phyloP scores from a whole-genome alignment of 331 rosid species.

The Erythrophleum ivorense region DNA sequence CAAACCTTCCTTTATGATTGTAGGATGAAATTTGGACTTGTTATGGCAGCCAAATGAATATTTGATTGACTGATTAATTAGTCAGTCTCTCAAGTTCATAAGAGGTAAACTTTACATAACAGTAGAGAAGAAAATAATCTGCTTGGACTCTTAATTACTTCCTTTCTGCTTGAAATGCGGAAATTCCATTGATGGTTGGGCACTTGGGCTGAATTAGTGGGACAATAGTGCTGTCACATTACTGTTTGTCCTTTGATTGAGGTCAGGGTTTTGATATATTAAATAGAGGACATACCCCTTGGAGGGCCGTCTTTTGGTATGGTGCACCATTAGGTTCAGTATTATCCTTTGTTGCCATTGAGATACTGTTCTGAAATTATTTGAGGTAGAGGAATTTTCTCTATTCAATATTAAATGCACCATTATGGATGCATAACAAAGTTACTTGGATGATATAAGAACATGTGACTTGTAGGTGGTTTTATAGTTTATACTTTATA shows the following conservation, averaged over 20 bases:
- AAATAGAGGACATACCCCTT: neutral
- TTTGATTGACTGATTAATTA: slow-evolving; percentile 1
- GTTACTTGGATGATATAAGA: slow-evolving; percentile 18
- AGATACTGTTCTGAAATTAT: no score
- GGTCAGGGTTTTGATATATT: neutral
- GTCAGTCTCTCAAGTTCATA: no score
- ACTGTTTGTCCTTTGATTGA: slow-evolving; percentile 2
- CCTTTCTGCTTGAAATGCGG: neutral
- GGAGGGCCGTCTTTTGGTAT: no score
- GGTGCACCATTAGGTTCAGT: neutral
- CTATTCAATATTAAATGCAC: neutral
- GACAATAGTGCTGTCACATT: slow-evolving; percentile 13
- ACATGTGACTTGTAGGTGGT: slow-evolving; percentile 10
- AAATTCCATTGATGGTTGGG: neutral
- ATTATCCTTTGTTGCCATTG: no score
- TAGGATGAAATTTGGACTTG: slow-evolving; percentile 1
- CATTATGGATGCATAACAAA: slow-evolving; percentile 8
- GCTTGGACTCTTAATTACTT: neutral
- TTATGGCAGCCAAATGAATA: slow-evolving; percentile 7
- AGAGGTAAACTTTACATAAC: neutral
- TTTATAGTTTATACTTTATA: neutral
- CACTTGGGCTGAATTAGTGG: slow-evolving; percentile 18
- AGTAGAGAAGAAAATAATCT: neutral
- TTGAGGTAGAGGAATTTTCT: neutral
- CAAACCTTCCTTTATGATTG: neutral